Evolutionary conservation across 805 yeast genomes (phyloP).

Genomic region (Kregervanrija pseudodelftensis): DNA sequence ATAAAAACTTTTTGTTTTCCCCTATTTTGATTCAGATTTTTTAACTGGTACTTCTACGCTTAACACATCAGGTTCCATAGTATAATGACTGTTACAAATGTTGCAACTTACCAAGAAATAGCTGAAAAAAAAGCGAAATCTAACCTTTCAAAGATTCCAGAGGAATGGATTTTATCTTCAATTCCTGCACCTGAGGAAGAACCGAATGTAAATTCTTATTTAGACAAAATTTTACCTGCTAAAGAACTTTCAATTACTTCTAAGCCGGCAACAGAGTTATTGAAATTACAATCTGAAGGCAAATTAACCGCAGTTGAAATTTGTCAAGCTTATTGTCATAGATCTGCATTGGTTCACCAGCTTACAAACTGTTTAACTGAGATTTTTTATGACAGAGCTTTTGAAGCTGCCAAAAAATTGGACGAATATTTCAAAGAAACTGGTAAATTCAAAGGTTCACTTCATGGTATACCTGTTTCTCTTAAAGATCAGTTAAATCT

Average conservation of each 20-base stretch:
- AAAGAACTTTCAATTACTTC: slow-evolving; percentile 18
- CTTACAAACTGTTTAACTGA: slow-evolving; percentile 36
- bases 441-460: slow-evolving; percentile 33
- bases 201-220: slow-evolving; percentile 16
- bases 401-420: slow-evolving; percentile 31
- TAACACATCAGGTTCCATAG: too few relatives aligned
- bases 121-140: slow-evolving; percentile 15
- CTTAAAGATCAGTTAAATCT: slow-evolving; percentile 38
- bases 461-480: slow-evolving; percentile 41
- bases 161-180: slow-evolving; percentile 22
- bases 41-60: too few relatives aligned
- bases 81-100: slow-evolving; percentile 1
- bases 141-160: slow-evolving; percentile 20
- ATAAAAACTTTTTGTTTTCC: too few relatives aligned
- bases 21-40: too few relatives aligned
- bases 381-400: slow-evolving; percentile 35
- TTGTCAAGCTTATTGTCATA: slow-evolving; percentile 34
- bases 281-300: slow-evolving; percentile 23
- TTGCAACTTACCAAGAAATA: slow-evolving; percentile 14
- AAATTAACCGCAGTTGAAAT: slow-evolving; percentile 30
- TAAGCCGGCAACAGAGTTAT: slow-evolving; percentile 19
- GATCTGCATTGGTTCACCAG: slow-evolving; percentile 37
- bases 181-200: slow-evolving; percentile 25
- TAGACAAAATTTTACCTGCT: slow-evolving; percentile 18
- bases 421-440: slow-evolving; percentile 29